phyloP scores from a whole-genome alignment of 768 basidiomycete genomes.

The Dioszegia hungarica region DNA sequence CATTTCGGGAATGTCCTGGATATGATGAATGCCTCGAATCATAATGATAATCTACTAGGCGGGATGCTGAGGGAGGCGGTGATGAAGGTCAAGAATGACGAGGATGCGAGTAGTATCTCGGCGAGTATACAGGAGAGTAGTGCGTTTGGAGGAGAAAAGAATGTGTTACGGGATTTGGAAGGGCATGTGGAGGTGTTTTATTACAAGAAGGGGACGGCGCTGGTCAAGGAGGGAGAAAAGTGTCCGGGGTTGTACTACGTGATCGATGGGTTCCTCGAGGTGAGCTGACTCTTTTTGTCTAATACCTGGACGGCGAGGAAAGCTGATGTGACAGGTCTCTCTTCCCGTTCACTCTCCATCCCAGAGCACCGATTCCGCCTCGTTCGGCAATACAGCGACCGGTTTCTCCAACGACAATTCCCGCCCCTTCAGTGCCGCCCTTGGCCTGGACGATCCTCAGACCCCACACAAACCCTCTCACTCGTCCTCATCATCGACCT shows the following conservation, averaged over 20 bases:
- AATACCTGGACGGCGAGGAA: neutral
- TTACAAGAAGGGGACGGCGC: slow-evolving; percentile 75
- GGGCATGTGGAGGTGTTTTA: slow-evolving; percentile 95
- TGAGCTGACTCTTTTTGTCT: slow-evolving; percentile 44
- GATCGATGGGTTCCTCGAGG: slow-evolving; percentile 93
- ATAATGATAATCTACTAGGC: slow-evolving; percentile 34
- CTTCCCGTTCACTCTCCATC: neutral
- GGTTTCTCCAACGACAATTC: neutral
- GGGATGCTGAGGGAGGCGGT: slow-evolving; percentile 42
- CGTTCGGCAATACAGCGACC: neutral
- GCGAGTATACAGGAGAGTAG: slow-evolving; percentile 34
- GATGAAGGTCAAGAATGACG: slow-evolving; percentile 23
- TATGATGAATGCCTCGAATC: slow-evolving; percentile 41
- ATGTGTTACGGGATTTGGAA: slow-evolving; percentile 72
- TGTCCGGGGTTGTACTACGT: slow-evolving; percentile 93
- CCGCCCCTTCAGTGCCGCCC: slow-evolving; percentile 34
- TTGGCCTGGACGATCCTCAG: slow-evolving; percentile 21
- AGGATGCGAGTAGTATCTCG: slow-evolving; percentile 34
- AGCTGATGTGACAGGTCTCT: slow-evolving; percentile 2
- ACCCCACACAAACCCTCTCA: slow-evolving; percentile 1
- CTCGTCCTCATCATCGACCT: neutral
- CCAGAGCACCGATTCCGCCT: neutral
- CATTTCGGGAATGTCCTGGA: slow-evolving; percentile 46
- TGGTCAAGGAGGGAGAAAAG: slow-evolving; percentile 83
- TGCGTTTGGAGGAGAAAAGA: slow-evolving; percentile 35